A percentile compares a stretch with the other conserved stretches of the same genome.
phyloP scores from a whole-genome alignment of 1,284 basidiomycete genomes.

The Trametes hirsuta region DNA sequence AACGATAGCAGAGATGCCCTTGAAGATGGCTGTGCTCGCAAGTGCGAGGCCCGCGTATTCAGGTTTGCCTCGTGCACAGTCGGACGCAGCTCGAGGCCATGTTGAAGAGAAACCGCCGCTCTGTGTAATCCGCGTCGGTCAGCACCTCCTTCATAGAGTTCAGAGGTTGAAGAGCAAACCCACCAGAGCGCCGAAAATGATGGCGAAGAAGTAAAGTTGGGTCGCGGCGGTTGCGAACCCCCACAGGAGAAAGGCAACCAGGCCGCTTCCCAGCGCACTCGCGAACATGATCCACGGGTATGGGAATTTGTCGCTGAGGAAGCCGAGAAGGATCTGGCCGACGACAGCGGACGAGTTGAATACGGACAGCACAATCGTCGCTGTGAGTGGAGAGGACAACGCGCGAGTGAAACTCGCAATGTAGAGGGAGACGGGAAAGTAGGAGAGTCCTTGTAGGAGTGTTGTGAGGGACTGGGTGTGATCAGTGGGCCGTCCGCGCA shows the following conservation, averaged over 20 bases:
- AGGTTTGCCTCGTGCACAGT: constrained; percentile 30
- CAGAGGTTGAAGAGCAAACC: background rate
- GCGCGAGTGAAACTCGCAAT: constrained; percentile 32
- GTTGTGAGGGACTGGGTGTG: constrained; percentile 20
- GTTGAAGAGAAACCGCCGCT: constrained; percentile 33
- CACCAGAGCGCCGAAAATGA: constrained; percentile 34
- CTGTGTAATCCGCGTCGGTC: constrained; percentile 3
- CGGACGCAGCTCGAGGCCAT: constrained; percentile 30
- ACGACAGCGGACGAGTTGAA: constrained; percentile 35
- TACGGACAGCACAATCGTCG: constrained; percentile 30
- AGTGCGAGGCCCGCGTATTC: constrained; percentile 31
- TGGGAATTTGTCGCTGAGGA: constrained; percentile 31
- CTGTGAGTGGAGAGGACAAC: constrained; percentile 29
- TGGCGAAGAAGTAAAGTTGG: constrained; percentile 30
- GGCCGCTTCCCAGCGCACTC: constrained; percentile 28
- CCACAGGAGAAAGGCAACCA: constrained; percentile 34
- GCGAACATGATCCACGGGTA: constrained; percentile 33
- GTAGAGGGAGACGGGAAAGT: constrained; percentile 36
- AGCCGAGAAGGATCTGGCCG: constrained; percentile 32
- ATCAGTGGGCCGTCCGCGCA: background rate
- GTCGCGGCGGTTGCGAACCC: constrained; percentile 30
- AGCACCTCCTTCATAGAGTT: background rate
- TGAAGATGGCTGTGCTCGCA: constrained; percentile 27
- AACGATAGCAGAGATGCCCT: constrained; percentile 31
- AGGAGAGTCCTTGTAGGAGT: constrained; percentile 33